Conservation (phyloP, 495 filamentous ascomycete genomes). For the Chaetomidium leptoderma region DNA sequence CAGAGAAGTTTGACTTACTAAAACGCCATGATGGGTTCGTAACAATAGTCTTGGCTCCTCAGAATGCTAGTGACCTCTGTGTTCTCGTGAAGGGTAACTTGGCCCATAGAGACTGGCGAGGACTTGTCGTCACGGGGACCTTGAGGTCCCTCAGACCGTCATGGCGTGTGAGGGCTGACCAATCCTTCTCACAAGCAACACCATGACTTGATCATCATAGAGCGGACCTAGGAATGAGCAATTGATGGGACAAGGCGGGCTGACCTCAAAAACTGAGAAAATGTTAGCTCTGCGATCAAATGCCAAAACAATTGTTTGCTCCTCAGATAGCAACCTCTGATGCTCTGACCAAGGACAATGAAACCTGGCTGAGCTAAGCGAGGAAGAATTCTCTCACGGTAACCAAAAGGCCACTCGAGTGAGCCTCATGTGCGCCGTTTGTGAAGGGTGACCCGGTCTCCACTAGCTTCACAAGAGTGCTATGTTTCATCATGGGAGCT, state of each 20-base stretch:
- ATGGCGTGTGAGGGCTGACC: too few species aligned
- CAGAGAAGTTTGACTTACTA: too few species aligned
- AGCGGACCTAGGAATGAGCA: too few species aligned
- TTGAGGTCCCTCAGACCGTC: too few species aligned
- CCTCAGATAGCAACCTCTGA: not conserved
- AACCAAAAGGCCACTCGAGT: not conserved
- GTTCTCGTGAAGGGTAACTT: too few species aligned
- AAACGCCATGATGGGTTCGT: too few species aligned
- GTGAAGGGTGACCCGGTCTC: not conserved
- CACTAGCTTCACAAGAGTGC: not conserved
- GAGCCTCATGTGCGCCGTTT: not conserved
- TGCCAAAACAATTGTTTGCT: not conserved
- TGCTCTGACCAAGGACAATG: not conserved
- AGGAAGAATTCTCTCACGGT: not conserved
- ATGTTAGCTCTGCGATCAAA: not conserved
- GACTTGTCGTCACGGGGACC: too few species aligned
- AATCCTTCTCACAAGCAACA: too few species aligned
- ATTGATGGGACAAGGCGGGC: not conserved
- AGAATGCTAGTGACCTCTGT: too few species aligned
- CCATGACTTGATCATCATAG: too few species aligned
- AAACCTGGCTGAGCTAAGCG: not conserved
- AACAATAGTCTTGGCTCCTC: too few species aligned
- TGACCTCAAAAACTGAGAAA: not conserved
- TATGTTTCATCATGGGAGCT: not conserved
- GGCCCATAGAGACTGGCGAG: too few species aligned